Conservation (phyloP, 2,329 filamentous ascomycete species). For the Pyrenophora graminea region DNA sequence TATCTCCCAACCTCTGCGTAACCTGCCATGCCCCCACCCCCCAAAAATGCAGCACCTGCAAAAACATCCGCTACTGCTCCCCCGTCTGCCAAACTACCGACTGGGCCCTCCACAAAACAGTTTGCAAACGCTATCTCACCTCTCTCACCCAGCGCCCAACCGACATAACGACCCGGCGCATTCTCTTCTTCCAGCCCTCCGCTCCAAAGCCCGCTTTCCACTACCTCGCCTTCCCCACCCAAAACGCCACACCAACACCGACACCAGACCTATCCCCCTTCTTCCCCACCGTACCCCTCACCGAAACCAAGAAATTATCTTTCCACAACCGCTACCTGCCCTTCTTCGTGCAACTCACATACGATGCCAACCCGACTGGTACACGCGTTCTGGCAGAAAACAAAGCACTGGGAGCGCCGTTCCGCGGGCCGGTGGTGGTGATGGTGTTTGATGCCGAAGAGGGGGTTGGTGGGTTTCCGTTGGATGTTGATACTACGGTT, state of each 20-base stretch:
- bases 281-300: conserved; percentile 1
- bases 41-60: conserved; percentile 14
- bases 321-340: conserved; percentile 16
- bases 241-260: neutral
- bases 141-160: neutral
- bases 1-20: conserved; percentile 5
- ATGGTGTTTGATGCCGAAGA: conserved; percentile 12
- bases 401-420: neutral
- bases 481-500: conserved; percentile 13
- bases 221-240: neutral
- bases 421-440: conserved; percentile 14
- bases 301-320: conserved; percentile 12
- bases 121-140: conserved; percentile 8
- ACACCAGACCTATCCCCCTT: neutral
- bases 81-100: conserved; percentile 10
- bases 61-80: conserved; percentile 18
- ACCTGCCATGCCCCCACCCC: conserved; percentile 7
- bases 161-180: neutral
- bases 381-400: conserved; percentile 2
- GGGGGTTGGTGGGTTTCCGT: conserved; percentile 13
- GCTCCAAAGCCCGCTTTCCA: conserved; percentile 3
- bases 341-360: conserved; percentile 17
- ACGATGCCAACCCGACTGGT: conserved; percentile 10
- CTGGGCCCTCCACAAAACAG: conserved; percentile 14
- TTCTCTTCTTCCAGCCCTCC: conserved; percentile 4